Evolutionary conservation across 2,329 filamentous ascomycete species (phyloP), one percentile per base, ranked within the genome.

Genomic region (Neocatenulostroma microsporum): DNA sequence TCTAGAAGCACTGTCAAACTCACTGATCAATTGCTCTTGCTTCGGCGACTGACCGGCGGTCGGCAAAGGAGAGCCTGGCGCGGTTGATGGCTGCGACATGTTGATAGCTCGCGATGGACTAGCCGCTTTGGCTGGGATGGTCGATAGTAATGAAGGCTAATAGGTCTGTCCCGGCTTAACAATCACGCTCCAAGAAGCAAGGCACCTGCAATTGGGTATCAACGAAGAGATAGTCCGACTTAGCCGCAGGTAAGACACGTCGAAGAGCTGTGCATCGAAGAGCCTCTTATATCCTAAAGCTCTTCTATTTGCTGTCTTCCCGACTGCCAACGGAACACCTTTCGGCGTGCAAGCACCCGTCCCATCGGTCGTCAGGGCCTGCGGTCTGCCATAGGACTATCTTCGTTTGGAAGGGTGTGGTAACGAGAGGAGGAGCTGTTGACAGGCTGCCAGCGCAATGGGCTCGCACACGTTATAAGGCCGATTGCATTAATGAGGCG

Each of bases 21-120:
- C 37, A 62, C 60, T 49, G 30, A 49, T 56, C 39, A 62, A 46
- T 37, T 44, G 45, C 25, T 58, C 56, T 40, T 60, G 56, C 39
- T 57, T 54, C 27, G 54, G 49, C 35, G 50, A 44, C 25, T 38
- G 34, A n/a, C 26, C 29, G 3, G 37, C 24, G 28, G 35, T 24
- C 13, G 37, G 30, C 14, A 34, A 21, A 11, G 36, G 21, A 9
- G 39, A 34, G 20, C 39, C 21, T 44, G 44, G 24, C 42, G 45
- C 37, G 21, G 45, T 33, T 10, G 45, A 46, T 12, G 41, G 25
- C n/a, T 36, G 17, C 19, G 34, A 28, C 39, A 41, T 38, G 35
- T n/a, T 28, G 23, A 35, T 30, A 11, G 27, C 27, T 24, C 23
- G 9, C n/a, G 23, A 24, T 24, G 23, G 23, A 24, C n/a, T 24